Conservation (phyloP, 495 filamentous ascomycete genomes). For the Cercophora samala region DNA sequence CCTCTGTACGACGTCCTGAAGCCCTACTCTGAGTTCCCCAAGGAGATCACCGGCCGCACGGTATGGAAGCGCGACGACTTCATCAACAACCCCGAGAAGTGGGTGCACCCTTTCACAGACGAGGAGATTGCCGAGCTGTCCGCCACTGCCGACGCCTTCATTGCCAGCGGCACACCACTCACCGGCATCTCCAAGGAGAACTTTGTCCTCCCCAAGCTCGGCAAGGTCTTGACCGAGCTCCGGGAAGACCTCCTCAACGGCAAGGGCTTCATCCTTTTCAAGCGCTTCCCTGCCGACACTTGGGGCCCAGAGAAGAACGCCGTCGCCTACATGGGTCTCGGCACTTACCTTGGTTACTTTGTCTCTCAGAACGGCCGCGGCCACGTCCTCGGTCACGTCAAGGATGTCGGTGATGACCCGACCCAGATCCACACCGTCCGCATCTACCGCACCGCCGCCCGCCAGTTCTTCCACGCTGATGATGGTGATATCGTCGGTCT, state of each 20-base stretch:
- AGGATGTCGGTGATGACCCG: constrained; percentile 81
- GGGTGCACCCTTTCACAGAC: constrained; percentile 67
- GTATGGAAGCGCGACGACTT: constrained; percentile 78
- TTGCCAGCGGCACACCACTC: constrained; percentile 57
- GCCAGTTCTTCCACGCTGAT: constrained; percentile 78
- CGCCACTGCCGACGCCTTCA: constrained; percentile 63
- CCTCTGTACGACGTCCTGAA: constrained; percentile 64
- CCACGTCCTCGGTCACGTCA: constrained; percentile 89
- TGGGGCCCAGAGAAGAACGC: constrained; percentile 82
- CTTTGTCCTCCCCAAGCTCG: constrained; percentile 65
- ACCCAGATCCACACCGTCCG: constrained; percentile 76
- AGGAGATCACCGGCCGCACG: constrained; percentile 68
- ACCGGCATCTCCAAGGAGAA: constrained; percentile 71
- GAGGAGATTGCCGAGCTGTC: constrained; percentile 69
- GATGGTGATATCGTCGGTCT: constrained; percentile 81
- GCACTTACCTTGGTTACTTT: constrained; percentile 83
- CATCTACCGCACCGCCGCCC: constrained; percentile 85
- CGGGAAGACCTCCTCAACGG: constrained; percentile 73
- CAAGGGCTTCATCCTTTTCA: constrained; percentile 88
- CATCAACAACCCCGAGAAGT: constrained; percentile 64
- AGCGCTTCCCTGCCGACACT: constrained; percentile 68
- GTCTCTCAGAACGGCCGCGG: constrained; percentile 80
- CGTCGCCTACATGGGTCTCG: constrained; percentile 84
- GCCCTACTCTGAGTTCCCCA: constrained; percentile 71
- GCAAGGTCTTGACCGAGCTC: constrained; percentile 51